phyloP scores from a whole-genome alignment of 345 rosid genomes.

The Adansonia digitata region DNA sequence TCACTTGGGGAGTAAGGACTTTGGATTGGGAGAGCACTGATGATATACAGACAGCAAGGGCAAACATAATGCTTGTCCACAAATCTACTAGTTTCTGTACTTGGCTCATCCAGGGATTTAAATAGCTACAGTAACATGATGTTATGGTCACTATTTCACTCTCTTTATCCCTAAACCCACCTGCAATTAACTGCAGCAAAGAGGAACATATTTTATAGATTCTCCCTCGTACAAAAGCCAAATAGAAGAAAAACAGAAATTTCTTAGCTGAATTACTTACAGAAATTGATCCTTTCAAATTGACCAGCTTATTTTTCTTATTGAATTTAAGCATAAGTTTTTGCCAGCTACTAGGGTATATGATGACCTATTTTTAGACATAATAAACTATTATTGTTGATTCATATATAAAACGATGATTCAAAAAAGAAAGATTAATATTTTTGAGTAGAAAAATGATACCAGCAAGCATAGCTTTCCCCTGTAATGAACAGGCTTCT shows the following conservation, averaged over 20 bases:
- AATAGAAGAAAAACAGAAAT: neutral
- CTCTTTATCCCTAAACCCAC: no score
- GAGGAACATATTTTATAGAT: neutral
- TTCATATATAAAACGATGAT: neutral
- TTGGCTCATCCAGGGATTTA: slow-evolving; percentile 76
- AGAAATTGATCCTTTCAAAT: slow-evolving; percentile 86
- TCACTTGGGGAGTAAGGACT: slow-evolving; percentile 64
- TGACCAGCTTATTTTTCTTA: slow-evolving; percentile 65
- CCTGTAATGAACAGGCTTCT: slow-evolving; percentile 85
- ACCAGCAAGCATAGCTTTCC: slow-evolving; percentile 99
- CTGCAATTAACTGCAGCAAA: slow-evolving; percentile 34
- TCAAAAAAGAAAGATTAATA: neutral
- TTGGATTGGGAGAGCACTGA: slow-evolving; percentile 77
- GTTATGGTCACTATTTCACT: no score
- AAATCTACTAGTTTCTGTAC: slow-evolving; percentile 82
- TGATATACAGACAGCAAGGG: slow-evolving; percentile 88
- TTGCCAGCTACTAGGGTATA: slow-evolving; percentile 85
- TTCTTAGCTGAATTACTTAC: slow-evolving; percentile 39
- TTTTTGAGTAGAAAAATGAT: slow-evolving; percentile 13
- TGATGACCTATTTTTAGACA: slow-evolving; percentile 59
- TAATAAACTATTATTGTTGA: slow-evolving; percentile 1
- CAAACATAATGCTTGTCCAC: slow-evolving; percentile 93
- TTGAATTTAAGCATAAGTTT: slow-evolving; percentile 77
- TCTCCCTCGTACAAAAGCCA: neutral
- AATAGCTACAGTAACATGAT: no score